These are phyloP conservation scores for Ligustrum vulgare DNA, from an alignment of 257 asterid species.

Conservation along the genomic window DNA sequence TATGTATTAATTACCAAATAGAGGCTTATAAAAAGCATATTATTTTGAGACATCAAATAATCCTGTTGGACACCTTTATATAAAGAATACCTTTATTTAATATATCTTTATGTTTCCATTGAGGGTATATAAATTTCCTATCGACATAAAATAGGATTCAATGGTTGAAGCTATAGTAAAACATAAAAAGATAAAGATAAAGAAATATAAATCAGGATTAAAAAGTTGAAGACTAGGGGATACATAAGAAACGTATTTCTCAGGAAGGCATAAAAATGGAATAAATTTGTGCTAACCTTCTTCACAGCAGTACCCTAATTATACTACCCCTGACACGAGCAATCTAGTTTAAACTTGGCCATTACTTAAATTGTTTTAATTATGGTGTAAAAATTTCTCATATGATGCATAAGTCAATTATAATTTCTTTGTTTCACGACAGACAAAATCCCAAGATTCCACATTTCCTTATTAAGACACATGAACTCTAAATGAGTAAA, in stretches of 20 bases:
- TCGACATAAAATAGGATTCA: not conserved
- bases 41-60: not conserved
- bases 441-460: too few relatives aligned
- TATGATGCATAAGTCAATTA: too few relatives aligned
- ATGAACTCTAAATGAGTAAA: too few relatives aligned
- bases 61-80: not conserved
- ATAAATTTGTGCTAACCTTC: not conserved
- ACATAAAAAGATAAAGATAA: too few relatives aligned
- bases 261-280: not conserved
- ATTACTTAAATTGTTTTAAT: not conserved
- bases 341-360: not conserved
- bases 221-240: not conserved
- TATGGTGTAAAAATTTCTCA: too few relatives aligned
- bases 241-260: not conserved
- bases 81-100: not conserved
- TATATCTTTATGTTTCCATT: not conserved
- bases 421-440: too few relatives aligned
- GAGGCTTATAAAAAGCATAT: too few relatives aligned
- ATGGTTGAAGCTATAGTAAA: not conserved
- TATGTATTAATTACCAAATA: too few relatives aligned
- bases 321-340: not conserved
- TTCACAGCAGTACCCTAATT: not conserved
- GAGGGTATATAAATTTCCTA: not conserved
- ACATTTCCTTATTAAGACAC: too few relatives aligned
- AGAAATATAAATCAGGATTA: not conserved